Evolutionary conservation across 2,329 filamentous ascomycete genomes (phyloP).

Genomic region (Botrytis pseudocinerea): DNA sequence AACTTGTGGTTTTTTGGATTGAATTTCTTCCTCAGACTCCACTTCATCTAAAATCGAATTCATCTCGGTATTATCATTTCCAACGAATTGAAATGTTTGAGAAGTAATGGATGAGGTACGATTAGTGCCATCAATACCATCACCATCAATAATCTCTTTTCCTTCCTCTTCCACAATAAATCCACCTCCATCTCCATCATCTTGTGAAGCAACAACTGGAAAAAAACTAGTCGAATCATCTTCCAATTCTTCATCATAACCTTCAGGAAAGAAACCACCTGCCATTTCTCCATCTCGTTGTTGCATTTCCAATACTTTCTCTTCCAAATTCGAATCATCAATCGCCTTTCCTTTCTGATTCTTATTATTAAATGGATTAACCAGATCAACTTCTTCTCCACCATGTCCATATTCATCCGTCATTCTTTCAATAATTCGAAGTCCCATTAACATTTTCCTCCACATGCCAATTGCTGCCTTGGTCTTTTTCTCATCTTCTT

Average conservation of each 20-base stretch:
- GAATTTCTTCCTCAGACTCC: slow-evolving; percentile 27
- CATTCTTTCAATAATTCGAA: slow-evolving; percentile 79
- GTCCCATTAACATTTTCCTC: slow-evolving; percentile 83
- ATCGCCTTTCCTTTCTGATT: slow-evolving; percentile 38
- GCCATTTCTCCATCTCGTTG: slow-evolving; percentile 53
- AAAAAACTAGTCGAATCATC: slow-evolving; percentile 36
- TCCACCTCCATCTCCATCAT: slow-evolving; percentile 35
- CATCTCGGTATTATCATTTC: slow-evolving; percentile 24
- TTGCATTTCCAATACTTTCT: slow-evolving; percentile 36
- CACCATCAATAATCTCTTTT: slow-evolving; percentile 22
- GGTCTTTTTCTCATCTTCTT: slow-evolving; percentile 80
- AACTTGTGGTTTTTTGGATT: slow-evolving; percentile 22
- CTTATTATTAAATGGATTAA: slow-evolving; percentile 54
- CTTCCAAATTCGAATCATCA: slow-evolving; percentile 35
- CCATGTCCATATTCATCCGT: slow-evolving; percentile 70
- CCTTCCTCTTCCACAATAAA: slow-evolving; percentile 38
- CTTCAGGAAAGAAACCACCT: slow-evolving; percentile 62
- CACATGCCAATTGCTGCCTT: slow-evolving; percentile 74
- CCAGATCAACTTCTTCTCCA: slow-evolving; percentile 53
- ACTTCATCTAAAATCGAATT: slow-evolving; percentile 4
- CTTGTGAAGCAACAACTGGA: slow-evolving; percentile 35
- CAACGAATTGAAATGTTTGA: slow-evolving; percentile 32
- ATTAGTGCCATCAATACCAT: slow-evolving; percentile 30
- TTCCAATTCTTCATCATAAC: slow-evolving; percentile 49
- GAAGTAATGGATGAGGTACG: neutral